Conservation (phyloP, 2,329 filamentous ascomycete species). For the Chrysosporium keratinophilum region DNA sequence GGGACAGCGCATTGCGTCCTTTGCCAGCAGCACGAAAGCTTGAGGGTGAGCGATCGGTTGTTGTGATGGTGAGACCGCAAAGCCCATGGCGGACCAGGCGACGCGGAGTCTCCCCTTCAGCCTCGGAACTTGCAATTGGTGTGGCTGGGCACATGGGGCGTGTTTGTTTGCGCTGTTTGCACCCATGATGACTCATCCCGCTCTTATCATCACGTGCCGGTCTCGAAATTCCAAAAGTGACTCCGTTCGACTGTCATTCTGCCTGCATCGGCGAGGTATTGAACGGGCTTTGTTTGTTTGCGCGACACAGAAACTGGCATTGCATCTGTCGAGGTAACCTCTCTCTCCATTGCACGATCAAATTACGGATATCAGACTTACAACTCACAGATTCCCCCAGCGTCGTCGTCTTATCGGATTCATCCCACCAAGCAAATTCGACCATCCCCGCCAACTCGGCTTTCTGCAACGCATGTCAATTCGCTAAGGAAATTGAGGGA, state of each 20-base stretch:
- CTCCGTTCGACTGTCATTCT: background rate
- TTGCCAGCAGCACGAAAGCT: background rate
- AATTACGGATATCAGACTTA: background rate
- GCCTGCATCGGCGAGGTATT: background rate
- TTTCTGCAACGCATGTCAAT: background rate
- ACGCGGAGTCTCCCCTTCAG: slow-evolving; percentile 11
- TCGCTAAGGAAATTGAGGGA: background rate
- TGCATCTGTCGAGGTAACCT: background rate
- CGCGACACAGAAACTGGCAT: no score
- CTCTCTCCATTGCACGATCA: background rate
- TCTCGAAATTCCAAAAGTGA: no score
- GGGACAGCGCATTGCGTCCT: slow-evolving; percentile 27
- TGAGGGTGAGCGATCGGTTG: slow-evolving; percentile 12
- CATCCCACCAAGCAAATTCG: background rate
- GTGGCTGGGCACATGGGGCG: slow-evolving; percentile 28
- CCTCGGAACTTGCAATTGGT: slow-evolving; percentile 33
- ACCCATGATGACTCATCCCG: background rate
- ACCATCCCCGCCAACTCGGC: background rate
- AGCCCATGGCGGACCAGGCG: background rate
- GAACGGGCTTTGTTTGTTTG: no score
- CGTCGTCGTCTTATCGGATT: background rate
- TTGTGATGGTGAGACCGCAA: slow-evolving; percentile 18
- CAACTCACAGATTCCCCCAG: background rate
- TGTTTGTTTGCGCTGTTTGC: slow-evolving; percentile 27
- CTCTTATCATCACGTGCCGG: slow-evolving; percentile 8